A percentile compares a stretch with the other conserved stretches of the same genome.
Evolutionary conservation across 352 stramenopile species (phyloP).

Genomic region (Thalassiosira hispida): DNA sequence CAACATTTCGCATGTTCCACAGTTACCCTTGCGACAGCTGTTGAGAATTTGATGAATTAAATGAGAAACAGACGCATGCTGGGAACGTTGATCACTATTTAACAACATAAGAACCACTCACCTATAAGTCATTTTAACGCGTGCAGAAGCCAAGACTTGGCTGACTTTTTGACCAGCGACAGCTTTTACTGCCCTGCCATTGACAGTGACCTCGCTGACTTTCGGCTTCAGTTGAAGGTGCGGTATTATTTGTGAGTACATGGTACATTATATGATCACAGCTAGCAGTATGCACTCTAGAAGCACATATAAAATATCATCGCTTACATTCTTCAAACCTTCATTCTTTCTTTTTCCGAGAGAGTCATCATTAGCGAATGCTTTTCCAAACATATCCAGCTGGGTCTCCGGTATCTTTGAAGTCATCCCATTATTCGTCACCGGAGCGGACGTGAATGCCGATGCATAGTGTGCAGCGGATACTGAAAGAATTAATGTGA

Average conservation of each 20-base stretch:
- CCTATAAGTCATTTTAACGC: constrained; percentile 62
- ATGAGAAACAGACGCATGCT: too few relatives aligned
- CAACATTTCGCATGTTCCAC: constrained; percentile 62
- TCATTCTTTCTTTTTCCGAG: constrained; percentile 71
- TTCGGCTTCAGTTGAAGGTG: constrained; percentile 26
- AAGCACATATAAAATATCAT: too few relatives aligned
- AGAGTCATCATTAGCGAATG: constrained; percentile 75
- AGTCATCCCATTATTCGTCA: not conserved
- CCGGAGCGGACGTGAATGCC: constrained; percentile 10
- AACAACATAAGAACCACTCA: not conserved
- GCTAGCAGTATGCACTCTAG: not conserved
- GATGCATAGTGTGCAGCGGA: not conserved
- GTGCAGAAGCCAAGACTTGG: constrained; percentile 46
- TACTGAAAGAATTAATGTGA: not conserved
- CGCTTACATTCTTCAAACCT: constrained; percentile 60
- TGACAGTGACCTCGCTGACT: constrained; percentile 55
- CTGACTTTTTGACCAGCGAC: constrained; percentile 65
- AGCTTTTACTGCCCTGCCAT: constrained; percentile 65
- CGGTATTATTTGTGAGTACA: not conserved
- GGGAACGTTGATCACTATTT: too few relatives aligned
- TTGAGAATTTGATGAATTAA: not conserved
- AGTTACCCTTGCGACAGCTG: constrained; percentile 62
- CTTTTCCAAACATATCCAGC: constrained; percentile 66
- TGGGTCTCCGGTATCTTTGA: constrained; percentile 25
- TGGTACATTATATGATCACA: constrained; percentile 5